Percentiles rank a stretch among this genome's conserved stretches.
Evolutionary conservation across 2,329 filamentous ascomycete genomes (phyloP).

Genomic region (Dactylellina sp.): DNA sequence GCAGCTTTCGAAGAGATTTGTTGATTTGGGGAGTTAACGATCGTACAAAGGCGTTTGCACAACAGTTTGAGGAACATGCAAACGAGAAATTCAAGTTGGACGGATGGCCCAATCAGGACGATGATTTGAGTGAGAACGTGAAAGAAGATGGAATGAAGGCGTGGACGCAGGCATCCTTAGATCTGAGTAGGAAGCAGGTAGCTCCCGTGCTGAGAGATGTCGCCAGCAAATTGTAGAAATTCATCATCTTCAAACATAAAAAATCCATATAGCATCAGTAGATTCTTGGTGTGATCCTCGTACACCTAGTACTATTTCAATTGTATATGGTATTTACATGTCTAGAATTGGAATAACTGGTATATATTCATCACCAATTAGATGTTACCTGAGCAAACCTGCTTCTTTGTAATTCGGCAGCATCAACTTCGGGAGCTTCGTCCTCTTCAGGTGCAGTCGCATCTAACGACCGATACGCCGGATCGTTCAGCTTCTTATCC

Average conservation of each 20-base stretch:
- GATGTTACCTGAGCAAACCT: slow-evolving; percentile 69
- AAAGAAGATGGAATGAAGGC: slow-evolving; percentile 68
- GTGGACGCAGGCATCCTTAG: slow-evolving; percentile 75
- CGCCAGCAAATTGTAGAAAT: slow-evolving; percentile 62
- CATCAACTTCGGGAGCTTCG: slow-evolving; percentile 63
- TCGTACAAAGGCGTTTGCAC: slow-evolving; percentile 67
- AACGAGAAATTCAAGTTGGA: slow-evolving; percentile 70
- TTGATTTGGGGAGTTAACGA: slow-evolving; percentile 74
- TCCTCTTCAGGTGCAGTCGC: slow-evolving; percentile 61
- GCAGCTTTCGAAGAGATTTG: slow-evolving; percentile 74
- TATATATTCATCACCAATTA: slow-evolving; percentile 12
- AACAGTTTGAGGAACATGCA: slow-evolving; percentile 68
- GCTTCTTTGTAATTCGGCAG: slow-evolving; percentile 68
- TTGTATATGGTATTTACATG: slow-evolving; percentile 61
- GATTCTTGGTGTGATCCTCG: slow-evolving; percentile 30
- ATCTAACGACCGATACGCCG: slow-evolving; percentile 73
- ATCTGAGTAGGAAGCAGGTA: slow-evolving; percentile 76
- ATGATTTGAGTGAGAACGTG: slow-evolving; percentile 66
- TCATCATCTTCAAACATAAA: too few relatives aligned
- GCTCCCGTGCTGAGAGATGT: slow-evolving; percentile 73
- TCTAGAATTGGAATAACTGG: not conserved
- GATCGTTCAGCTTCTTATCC: slow-evolving; percentile 75
- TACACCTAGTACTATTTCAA: not conserved
- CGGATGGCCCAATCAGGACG: slow-evolving; percentile 65
- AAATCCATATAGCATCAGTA: too few relatives aligned